These are phyloP conservation scores for Venturia nashicola DNA, from an alignment of 2,329 filamentous ascomycete genomes.

Conservation along the genomic window DNA sequence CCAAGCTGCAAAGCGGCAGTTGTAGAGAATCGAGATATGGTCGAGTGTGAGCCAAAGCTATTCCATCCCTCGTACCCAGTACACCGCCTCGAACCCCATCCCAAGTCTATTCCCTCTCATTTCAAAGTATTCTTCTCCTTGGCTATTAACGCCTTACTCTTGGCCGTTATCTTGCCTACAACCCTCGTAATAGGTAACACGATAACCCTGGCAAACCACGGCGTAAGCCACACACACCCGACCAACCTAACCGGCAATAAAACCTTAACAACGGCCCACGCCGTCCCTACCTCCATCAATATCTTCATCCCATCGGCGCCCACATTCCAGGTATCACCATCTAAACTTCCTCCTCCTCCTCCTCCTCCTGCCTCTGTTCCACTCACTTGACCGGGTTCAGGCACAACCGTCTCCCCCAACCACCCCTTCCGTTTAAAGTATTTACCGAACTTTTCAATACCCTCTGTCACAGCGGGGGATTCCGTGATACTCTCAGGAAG, in stretches of 20 bases:
- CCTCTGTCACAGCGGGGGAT: conserved; percentile 43
- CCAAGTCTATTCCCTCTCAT: neutral
- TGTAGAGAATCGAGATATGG: too few species aligned
- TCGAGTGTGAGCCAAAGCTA: too few species aligned
- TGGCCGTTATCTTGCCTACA: conserved; percentile 1
- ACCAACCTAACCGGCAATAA: conserved; percentile 66
- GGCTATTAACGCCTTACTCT: neutral
- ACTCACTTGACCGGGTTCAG: conserved; percentile 32
- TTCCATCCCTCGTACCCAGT: too few species aligned
- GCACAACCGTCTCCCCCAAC: conserved; percentile 42
- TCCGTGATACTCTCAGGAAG: conserved; percentile 49
- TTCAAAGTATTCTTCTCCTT: neutral
- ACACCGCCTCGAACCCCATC: too few species aligned
- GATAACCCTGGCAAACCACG: conserved; percentile 71
- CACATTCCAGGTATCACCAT: conserved; percentile 26
- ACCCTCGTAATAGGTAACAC: conserved; percentile 29
- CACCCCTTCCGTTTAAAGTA: conserved; percentile 73
- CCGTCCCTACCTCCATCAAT: conserved; percentile 63
- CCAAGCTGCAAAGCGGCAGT: too few species aligned
- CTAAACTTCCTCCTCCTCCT: conserved; percentile 25
- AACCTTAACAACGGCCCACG: conserved; percentile 82
- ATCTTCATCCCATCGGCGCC: conserved; percentile 38
- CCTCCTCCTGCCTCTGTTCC: conserved; percentile 16
- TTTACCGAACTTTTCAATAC: conserved; percentile 60
- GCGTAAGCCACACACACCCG: conserved; percentile 75